Percentiles rank a stretch among this genome's conserved stretches.
phyloP scores from a whole-genome alignment of 2,329 filamentous ascomycete species.

The Colletotrichum euphorbiae region DNA sequence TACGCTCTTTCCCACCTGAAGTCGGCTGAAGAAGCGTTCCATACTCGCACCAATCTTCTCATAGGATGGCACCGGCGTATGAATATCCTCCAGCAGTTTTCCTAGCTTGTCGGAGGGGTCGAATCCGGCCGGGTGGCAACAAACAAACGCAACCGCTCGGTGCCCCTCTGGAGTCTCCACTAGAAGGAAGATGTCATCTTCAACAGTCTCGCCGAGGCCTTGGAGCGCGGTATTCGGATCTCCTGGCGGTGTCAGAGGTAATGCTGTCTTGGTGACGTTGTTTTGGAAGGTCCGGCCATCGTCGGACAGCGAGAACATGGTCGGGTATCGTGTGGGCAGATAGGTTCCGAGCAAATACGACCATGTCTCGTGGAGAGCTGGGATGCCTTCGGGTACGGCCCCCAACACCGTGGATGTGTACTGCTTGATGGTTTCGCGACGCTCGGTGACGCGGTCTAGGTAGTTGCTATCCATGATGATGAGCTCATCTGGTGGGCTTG shows the following conservation, averaged over 20 bases:
- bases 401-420: constrained; percentile 57
- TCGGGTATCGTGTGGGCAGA: constrained; percentile 61
- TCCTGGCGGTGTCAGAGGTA: constrained; percentile 45
- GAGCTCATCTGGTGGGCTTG: constrained; percentile 59
- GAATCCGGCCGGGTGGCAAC: constrained; percentile 65
- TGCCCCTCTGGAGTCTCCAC: constrained; percentile 56
- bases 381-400: constrained; percentile 52
- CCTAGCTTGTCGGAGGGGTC: constrained; percentile 63
- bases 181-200: constrained; percentile 67
- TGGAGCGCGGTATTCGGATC: constrained; percentile 52
- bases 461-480: constrained; percentile 66
- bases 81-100: constrained; percentile 60
- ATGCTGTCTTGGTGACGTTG: constrained; percentile 49
- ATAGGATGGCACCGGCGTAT: constrained; percentile 64
- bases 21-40: constrained; percentile 63
- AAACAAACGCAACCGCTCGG: constrained; percentile 59
- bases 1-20: constrained; percentile 61
- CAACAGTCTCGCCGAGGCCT: constrained; percentile 61
- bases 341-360: constrained; percentile 58
- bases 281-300: constrained; percentile 53
- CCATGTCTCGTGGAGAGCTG: constrained; percentile 62
- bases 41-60: constrained; percentile 66
- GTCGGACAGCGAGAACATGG: constrained; percentile 56
- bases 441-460: constrained; percentile 54
- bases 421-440: constrained; percentile 52